Evolutionary conservation across 2,329 filamentous ascomycete genomes (phyloP).

Genomic region (Colletotrichum orchidophilum): DNA sequence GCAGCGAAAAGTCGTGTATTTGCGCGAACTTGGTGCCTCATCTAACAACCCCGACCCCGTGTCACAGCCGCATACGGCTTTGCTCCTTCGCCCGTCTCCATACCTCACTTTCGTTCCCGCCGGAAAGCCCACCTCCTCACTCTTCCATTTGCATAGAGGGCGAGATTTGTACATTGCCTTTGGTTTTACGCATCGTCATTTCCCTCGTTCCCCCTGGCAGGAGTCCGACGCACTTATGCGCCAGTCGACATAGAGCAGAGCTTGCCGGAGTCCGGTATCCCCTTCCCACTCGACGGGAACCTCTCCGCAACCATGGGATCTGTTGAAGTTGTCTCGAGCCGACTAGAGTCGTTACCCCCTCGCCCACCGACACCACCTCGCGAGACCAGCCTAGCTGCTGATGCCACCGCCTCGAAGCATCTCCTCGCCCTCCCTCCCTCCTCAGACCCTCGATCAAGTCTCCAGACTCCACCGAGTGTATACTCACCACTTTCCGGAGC

Average conservation of each 20-base stretch:
- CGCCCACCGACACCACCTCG: slow-evolving; percentile 76
- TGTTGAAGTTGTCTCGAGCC: slow-evolving; percentile 46
- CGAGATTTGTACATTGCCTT: slow-evolving; percentile 11
- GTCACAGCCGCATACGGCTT: slow-evolving; percentile 10
- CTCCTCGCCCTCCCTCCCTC: slow-evolving; percentile 47
- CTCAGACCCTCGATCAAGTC: slow-evolving; percentile 49
- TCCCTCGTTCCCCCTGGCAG: slow-evolving; percentile 6
- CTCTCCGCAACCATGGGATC: slow-evolving; percentile 50
- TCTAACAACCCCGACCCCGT: neutral
- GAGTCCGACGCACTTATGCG: slow-evolving; percentile 24
- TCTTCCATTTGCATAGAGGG: slow-evolving; percentile 9
- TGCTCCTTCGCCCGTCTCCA: slow-evolving; percentile 16
- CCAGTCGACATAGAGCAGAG: slow-evolving; percentile 15
- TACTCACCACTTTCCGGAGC: slow-evolving; percentile 55
- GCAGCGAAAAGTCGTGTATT: slow-evolving; percentile 20
- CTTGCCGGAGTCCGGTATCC: slow-evolving; percentile 15
- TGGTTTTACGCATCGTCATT: slow-evolving; percentile 2
- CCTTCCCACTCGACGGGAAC: slow-evolving; percentile 10
- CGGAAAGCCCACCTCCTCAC: slow-evolving; percentile 9
- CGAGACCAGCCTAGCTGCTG: slow-evolving; percentile 55
- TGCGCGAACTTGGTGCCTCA: neutral
- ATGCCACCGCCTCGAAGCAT: slow-evolving; percentile 45
- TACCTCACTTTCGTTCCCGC: slow-evolving; percentile 13
- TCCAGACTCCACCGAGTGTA: slow-evolving; percentile 63
- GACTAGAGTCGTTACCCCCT: slow-evolving; percentile 63